Percentiles rank a stretch among this genome's conserved stretches.
Evolutionary conservation across 768 basidiomycete genomes (phyloP).

Genomic region (Suillus sp.): DNA sequence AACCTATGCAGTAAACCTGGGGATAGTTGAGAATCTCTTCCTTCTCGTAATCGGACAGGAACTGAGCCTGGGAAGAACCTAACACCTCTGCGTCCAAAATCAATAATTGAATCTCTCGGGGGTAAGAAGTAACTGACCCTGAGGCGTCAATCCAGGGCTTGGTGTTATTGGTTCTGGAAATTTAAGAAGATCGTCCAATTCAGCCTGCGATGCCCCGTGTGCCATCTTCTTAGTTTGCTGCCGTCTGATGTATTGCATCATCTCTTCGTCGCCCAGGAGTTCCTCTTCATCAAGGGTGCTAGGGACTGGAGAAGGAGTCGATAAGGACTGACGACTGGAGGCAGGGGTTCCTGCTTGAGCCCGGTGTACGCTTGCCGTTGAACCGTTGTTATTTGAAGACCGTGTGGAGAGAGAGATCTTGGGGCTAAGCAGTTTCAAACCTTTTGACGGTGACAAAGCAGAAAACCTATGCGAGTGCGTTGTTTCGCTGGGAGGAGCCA

Average conservation of each 20-base stretch:
- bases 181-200: constrained; percentile 83
- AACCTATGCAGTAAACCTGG: constrained; percentile 80
- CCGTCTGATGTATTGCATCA: constrained; percentile 90
- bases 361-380: constrained; percentile 48
- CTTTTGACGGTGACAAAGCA: constrained; percentile 82
- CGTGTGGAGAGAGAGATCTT: constrained; percentile 69
- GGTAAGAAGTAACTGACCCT: constrained; percentile 52
- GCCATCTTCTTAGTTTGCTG: constrained; percentile 89
- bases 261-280: constrained; percentile 91
- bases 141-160: constrained; percentile 60
- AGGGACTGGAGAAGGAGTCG: constrained; percentile 83
- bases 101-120: constrained; percentile 14
- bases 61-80: constrained; percentile 63
- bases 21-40: constrained; percentile 91
- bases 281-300: constrained; percentile 85
- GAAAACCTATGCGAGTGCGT: constrained; percentile 64
- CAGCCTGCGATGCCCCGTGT: constrained; percentile 79
- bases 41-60: constrained; percentile 85
- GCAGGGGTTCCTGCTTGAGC: constrained; percentile 63
- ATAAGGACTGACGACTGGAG: constrained; percentile 72
- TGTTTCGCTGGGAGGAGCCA: constrained; percentile 43
- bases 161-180: constrained; percentile 92
- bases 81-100: constrained; percentile 53
- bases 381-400: constrained; percentile 44
- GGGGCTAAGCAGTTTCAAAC: constrained; percentile 78